Evolutionary conservation across 2,329 filamentous ascomycete species (phyloP).

Genomic region (Xylaria sp.): DNA sequence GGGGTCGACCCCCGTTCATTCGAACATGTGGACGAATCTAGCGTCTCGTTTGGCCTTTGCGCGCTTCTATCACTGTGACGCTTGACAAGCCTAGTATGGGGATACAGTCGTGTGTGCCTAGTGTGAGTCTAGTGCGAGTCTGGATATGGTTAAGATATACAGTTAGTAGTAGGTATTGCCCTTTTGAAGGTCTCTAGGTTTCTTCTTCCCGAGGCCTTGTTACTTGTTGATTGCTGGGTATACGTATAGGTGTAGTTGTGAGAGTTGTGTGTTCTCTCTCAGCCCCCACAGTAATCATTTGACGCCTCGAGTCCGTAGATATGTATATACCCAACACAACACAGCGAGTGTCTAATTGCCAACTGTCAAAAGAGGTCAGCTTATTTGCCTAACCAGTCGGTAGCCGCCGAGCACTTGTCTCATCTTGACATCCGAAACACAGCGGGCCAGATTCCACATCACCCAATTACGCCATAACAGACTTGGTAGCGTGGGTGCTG

Average conservation of each 20-base stretch:
- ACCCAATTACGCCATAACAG: constrained; percentile 15
- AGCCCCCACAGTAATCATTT: constrained; percentile 1
- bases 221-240: too few species aligned
- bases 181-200: constrained; percentile 4
- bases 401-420: constrained; percentile 38
- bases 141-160: constrained; percentile 1
- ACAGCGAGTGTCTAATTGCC: too few species aligned
- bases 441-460: constrained; percentile 22
- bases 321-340: too few species aligned
- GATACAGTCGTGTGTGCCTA: too few species aligned
- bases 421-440: constrained; percentile 36
- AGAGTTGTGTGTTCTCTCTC: too few species aligned
- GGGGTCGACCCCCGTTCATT: constrained; percentile 15
- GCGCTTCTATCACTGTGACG: constrained; percentile 12
- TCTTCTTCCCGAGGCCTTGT: not conserved
- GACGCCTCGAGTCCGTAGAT: constrained; percentile 9
- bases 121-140: not conserved
- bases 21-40: constrained; percentile 14
- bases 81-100: not conserved
- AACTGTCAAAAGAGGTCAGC: not conserved
- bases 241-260: not conserved
- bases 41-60: constrained; percentile 11
- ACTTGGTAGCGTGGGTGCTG: not conserved
- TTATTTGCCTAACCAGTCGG: constrained; percentile 19
- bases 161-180: not conserved